Base-by-base conservation (phyloP, 106 monocot species). In the Dendrobium huoshanense region DNA sequence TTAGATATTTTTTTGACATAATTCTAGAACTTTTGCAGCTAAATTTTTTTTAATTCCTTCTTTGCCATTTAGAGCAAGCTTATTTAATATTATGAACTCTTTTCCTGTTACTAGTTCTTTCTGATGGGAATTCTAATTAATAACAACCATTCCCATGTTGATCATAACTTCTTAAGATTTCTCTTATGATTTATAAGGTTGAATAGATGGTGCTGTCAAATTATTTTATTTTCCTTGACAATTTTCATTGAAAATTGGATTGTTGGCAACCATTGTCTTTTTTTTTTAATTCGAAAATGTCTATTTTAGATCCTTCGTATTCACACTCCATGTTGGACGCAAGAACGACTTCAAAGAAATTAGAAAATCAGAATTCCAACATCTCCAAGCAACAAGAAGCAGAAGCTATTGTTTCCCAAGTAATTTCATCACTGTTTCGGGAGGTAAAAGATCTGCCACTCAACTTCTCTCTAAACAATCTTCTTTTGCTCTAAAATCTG, bases 261-360 rank as follows among this genome's bases (percentile, higher is more conserved):
- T 81, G 74, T 47, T 80, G 15, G 27, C 48, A 49, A 73, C 51
- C 37, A 40, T 40, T 72, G 15, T 18, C 37, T 40, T 10, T 15
- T 31, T 31, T 17, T 72, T 31, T 40, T 72, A 37, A 37, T 40
- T 40, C 72, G 4, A 15, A 72, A 72, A 72, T 84, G 37, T 18
- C 44, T 70, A 42, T 13, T 82, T 19, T 47, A 95, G 95, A 95
- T 87, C 95, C 95, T 33, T 95, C 95, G 40, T 83, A 58, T 82
- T 84, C 83, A 22, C 51, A 81, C 48, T 61, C 84, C 18, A 51
- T 77, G 27, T 22, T 42, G 41, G 74, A 83, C 54, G 85, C 78
- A 77, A 76, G 73, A 82, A 80, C 59, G 78, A 81, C 33, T 41
- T 54, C 43, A 55, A 47, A 83, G 45, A 42, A 67, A 72, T 22